Evolutionary conservation across 108 stramenopile species (phyloP), one percentile per base, ranked within the genome.

Genomic region (Nitzschia palea): DNA sequence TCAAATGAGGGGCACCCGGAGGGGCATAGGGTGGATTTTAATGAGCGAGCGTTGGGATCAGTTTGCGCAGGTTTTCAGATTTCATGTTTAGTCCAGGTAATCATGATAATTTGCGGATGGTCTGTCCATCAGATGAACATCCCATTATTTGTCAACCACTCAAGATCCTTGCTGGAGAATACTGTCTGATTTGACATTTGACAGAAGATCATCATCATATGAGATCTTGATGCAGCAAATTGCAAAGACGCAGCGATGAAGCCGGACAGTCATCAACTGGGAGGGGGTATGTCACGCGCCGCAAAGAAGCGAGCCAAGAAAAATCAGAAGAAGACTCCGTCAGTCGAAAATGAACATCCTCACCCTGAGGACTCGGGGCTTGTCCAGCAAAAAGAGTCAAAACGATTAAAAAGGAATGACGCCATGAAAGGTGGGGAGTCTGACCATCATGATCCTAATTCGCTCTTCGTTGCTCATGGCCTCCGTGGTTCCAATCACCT

Each of bases 261-360:
- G 35, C 58, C 58, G 15, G 58, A 63, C 14, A 22, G n/a, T 6
- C 0, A 31, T 4, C 37, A 40, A 40, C 37, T 40, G 4, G 62
- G 65, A 25, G 47, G 76, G 42, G 86, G 86, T 12, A 83, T 81
- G 86, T 93, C 91, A 26, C 88, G 91, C 22, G 91, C 91, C n/a
- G 86, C 91, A 4, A 89, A 88, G 79, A 89, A 88, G 62, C 78
- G 89, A 18, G 86, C 86, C 58, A 90, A 87, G 75, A 87, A 87
- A 66, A 87, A 69, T 63, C 65, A 80, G 51, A 85, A 84, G 74
- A 62, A 67, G 64, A n/a, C n/a, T n/a, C n/a, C n/a, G n/a, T n/a
- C n/a, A n/a, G n/a, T n/a, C n/a, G n/a, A n/a, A n/a, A n/a, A n/a
- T n/a, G n/a, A 62, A 44, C 42, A 44, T 71, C 31, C 28, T 47